These are phyloP conservation scores for Dentipellis sp. DNA, from an alignment of 768 basidiomycete genomes.

Conservation along the genomic window DNA sequence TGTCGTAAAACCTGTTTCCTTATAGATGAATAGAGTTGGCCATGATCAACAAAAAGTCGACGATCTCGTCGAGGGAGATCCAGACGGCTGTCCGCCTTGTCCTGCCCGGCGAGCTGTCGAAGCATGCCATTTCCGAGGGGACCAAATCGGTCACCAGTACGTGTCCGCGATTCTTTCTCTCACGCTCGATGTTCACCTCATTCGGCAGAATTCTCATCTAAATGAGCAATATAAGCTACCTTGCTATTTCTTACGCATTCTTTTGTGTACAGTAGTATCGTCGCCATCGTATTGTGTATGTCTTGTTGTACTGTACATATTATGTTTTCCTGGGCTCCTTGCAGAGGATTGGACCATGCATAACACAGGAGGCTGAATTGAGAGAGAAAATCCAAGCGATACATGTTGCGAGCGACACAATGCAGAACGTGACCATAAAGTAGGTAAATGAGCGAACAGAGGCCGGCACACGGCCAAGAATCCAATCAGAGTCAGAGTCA, in stretches of 20 bases:
- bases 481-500: neutral
- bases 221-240: neutral
- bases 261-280: no score
- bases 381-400: neutral
- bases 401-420: neutral
- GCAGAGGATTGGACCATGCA: no score
- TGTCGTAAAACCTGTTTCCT: neutral
- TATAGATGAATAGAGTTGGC: slow-evolving; percentile 50
- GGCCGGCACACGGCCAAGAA: neutral
- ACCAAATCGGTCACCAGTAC: slow-evolving; percentile 64
- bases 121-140: slow-evolving; percentile 85
- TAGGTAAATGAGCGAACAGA: neutral
- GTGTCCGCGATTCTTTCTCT: slow-evolving; percentile 15
- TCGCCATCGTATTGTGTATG: no score
- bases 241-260: no score
- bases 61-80: slow-evolving; percentile 87
- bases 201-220: neutral
- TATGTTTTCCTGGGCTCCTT: no score
- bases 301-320: no score
- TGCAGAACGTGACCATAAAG: neutral
- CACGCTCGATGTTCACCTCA: neutral
- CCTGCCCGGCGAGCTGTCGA: slow-evolving; percentile 77
- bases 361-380: neutral
- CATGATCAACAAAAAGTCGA: slow-evolving; percentile 83
- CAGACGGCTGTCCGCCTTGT: slow-evolving; percentile 80